Percentiles rank a stretch among this genome's conserved stretches.
Conservation (phyloP, 2,329 filamentous ascomycete genomes). For the Sporothrix euskadiensis region DNA sequence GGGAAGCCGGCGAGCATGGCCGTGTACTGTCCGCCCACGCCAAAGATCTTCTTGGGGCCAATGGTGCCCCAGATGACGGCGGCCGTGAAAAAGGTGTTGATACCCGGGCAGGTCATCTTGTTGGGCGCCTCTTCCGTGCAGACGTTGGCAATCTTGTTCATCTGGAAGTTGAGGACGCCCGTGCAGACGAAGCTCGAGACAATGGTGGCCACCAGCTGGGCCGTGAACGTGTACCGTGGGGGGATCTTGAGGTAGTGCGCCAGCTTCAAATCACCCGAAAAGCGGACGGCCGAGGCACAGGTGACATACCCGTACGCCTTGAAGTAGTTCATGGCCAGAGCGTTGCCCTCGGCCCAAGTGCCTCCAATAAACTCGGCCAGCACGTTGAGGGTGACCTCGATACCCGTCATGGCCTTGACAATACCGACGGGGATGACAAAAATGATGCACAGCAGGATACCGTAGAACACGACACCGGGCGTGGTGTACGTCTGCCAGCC, state of each 20-base stretch:
- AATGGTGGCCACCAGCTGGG: conserved; percentile 43
- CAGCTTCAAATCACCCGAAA: conserved; percentile 37
- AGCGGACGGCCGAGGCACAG: conserved; percentile 34
- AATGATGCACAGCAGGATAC: conserved; percentile 50
- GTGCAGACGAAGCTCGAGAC: conserved; percentile 41
- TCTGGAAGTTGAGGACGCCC: conserved; percentile 42
- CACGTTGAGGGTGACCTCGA: conserved; percentile 55
- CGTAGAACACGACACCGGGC: conserved; percentile 54
- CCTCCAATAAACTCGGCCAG: conserved; percentile 57
- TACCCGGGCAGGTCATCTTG: conserved; percentile 58
- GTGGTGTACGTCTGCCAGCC: conserved; percentile 54
- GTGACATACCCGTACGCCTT: conserved; percentile 40
- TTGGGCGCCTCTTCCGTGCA: conserved; percentile 52
- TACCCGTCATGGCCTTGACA: conserved; percentile 55
- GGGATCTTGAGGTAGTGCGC: conserved; percentile 40
- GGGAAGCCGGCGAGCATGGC: conserved; percentile 53
- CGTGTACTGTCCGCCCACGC: conserved; percentile 50
- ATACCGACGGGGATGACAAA: conserved; percentile 56
- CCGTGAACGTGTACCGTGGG: conserved; percentile 42
- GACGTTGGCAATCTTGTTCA: conserved; percentile 41
- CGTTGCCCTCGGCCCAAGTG: conserved; percentile 52
- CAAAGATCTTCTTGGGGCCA: conserved; percentile 55
- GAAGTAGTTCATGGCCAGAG: conserved; percentile 57
- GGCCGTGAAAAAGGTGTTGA: conserved; percentile 62
- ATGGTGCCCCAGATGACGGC: conserved; percentile 64